A percentile compares a stretch with the other conserved stretches of the same genome.
phyloP scores from a whole-genome alignment of 768 basidiomycete species.

The Omphalotus guepiniiformis region DNA sequence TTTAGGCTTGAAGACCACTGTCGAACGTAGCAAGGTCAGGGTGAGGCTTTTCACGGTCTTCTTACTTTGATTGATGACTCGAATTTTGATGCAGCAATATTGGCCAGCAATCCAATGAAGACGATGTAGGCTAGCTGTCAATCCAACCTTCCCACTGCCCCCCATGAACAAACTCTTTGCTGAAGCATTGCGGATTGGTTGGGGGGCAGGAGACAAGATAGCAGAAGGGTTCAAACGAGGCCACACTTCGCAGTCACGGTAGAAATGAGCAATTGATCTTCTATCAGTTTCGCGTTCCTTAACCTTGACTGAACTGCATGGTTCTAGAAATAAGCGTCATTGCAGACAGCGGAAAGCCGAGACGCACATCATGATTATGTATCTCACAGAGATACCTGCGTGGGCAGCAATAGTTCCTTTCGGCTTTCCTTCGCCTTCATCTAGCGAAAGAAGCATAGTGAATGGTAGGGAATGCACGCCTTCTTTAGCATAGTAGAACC shows the following conservation, averaged over 20 bases:
- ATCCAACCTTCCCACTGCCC: conserved; percentile 57
- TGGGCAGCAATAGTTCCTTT: conserved; percentile 48
- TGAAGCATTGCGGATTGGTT: conserved; percentile 54
- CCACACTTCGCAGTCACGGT: conserved; percentile 77
- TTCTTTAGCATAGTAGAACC: conserved; percentile 56
- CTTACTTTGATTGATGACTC: conserved; percentile 62
- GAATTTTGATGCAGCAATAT: conserved; percentile 61
- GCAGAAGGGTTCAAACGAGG: conserved; percentile 62
- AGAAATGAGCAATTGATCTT: conserved; percentile 85
- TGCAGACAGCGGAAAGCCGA: conserved; percentile 1
- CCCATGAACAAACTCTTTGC: conserved; percentile 57
- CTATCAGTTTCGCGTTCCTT: conserved; percentile 56
- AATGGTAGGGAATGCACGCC: conserved; percentile 75
- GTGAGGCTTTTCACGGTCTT: conserved; percentile 63
- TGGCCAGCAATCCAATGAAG: conserved; percentile 82
- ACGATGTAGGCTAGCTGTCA: conserved; percentile 68
- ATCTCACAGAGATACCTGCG: conserved; percentile 63
- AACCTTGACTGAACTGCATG: conserved; percentile 64
- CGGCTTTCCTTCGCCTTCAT: conserved; percentile 44
- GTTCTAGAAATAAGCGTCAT: conserved; percentile 1
- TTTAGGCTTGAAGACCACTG: conserved; percentile 59
- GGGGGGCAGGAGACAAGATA: conserved; percentile 55
- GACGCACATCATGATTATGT: conserved; percentile 77
- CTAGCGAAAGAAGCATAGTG: conserved; percentile 58
- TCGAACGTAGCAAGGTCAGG: conserved; percentile 61